Percentiles rank a stretch among this genome's conserved stretches.
Conservation (phyloP, 208 protist genomes). For the Naegleria lovaniensis region DNA sequence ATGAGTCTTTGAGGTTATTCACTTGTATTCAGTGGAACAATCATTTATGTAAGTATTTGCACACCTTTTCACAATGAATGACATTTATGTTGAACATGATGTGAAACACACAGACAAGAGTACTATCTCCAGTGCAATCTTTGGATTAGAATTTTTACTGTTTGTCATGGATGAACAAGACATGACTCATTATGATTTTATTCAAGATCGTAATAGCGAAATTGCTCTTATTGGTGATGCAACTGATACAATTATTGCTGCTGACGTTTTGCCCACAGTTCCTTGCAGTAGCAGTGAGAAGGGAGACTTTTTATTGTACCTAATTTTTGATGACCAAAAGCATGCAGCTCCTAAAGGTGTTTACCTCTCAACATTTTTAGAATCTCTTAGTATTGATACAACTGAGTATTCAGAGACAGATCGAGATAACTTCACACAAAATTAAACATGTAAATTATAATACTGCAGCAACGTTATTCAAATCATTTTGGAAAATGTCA, state of each 20-base stretch:
- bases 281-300: background rate
- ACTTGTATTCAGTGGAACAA: background rate
- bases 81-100: too few relatives aligned
- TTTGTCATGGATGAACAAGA: background rate
- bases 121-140: background rate
- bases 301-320: background rate
- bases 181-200: background rate
- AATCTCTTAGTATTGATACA: background rate
- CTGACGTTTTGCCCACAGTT: background rate
- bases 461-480: background rate
- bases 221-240: conserved; percentile 2
- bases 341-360: background rate
- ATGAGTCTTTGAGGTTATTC: background rate
- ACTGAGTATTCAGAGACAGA: background rate
- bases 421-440: background rate
- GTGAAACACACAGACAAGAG: background rate
- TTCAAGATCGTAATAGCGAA: background rate
- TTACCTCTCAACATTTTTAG: background rate
- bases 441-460: background rate
- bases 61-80: too few relatives aligned
- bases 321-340: background rate
- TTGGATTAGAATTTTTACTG: background rate
- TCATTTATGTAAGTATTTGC: background rate
- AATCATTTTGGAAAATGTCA: background rate
- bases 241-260: background rate